Conservation (phyloP, 192 early-diverging fungal species). For the Coemansia sp. region DNA sequence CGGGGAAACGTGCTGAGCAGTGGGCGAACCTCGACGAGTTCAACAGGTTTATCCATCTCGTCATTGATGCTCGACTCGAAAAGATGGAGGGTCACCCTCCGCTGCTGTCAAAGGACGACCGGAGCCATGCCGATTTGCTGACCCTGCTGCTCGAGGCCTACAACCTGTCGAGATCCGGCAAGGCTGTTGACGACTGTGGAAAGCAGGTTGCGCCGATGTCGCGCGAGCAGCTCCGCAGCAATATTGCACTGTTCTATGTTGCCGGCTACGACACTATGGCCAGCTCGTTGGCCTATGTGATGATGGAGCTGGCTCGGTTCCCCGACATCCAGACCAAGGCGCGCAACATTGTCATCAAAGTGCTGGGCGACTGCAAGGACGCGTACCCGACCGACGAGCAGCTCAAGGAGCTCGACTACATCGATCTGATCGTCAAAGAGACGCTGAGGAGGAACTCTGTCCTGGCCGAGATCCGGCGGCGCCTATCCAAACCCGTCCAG, state of each 20-base stretch:
- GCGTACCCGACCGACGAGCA: slow-evolving; percentile 53
- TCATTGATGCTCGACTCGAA: slow-evolving; percentile 24
- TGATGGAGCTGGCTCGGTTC: slow-evolving; percentile 50
- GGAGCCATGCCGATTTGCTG: slow-evolving; percentile 47
- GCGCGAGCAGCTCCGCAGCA: slow-evolving; percentile 45
- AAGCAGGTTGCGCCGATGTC: slow-evolving; percentile 42
- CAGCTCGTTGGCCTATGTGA: slow-evolving; percentile 25
- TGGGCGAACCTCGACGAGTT: slow-evolving; percentile 31
- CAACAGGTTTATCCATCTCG: slow-evolving; percentile 39
- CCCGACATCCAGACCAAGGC: slow-evolving; percentile 40
- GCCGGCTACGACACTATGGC: slow-evolving; percentile 55
- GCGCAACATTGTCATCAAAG: slow-evolving; percentile 34
- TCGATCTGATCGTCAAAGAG: slow-evolving; percentile 52
- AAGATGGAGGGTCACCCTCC: slow-evolving; percentile 20
- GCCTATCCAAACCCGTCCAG: slow-evolving; percentile 46
- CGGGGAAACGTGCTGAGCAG: slow-evolving; percentile 27
- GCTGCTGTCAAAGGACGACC: slow-evolving; percentile 32
- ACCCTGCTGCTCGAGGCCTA: slow-evolving; percentile 55
- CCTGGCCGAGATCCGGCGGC: slow-evolving; percentile 26
- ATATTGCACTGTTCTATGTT: slow-evolving; percentile 52
- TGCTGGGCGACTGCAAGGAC: slow-evolving; percentile 43
- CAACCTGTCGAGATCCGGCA: slow-evolving; percentile 34
- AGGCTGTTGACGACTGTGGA: slow-evolving; percentile 39
- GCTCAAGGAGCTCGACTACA: slow-evolving; percentile 38
- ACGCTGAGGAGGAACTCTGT: slow-evolving; percentile 42